Evolutionary conservation across 164 flowering plant species (phyloP), one percentile per base, ranked within the genome.

Genomic region (Piper betle): DNA sequence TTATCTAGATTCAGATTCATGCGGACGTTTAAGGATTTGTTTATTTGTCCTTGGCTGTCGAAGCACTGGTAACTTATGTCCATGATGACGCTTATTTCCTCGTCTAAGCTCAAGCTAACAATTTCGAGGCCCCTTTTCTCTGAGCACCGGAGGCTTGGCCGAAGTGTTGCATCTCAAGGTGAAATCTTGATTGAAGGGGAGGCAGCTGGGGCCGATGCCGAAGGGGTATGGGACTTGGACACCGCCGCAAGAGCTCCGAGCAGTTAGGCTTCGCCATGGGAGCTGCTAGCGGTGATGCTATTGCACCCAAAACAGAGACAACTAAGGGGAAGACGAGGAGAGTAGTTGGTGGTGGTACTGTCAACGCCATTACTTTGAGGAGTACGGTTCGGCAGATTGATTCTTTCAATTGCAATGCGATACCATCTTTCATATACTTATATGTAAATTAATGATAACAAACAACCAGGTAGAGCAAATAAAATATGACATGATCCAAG

Each of bases 161-260:
- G 39, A 16, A 12, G 48, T 43, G 50, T 43, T 7, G 19, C 63
- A 60, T 5, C 4, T 16, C n/a, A 13, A 60, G 17, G 0, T 33
- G 0, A 54, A 60, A 60, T 4, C 13, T 39, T 15, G 8, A 10
- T 6, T 48, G 19, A 18, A n/a, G 41, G 38, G 39, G 16, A 33
- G n/a, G n/a, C 63, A 60, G 37, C 37, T 39, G 17, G 12, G 15
- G 12, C 53, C 19, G 37, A 60, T 25, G 39, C 63, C 63, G 16
- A 60, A 60, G 19, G 63, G 63, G 63, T 60, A 60, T 2, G 54
- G 63, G 37, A 60, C 40, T 4, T 4, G 12, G 25, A 60, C 39
- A 12, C 48, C 48, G 38, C 63, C 63, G 38, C 63, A 60, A 9
- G 37, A 16, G 8, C 25, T 54, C 6, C 12, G 53, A n/a, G 42